Evolutionary conservation across 2,329 filamentous ascomycete genomes (phyloP), one percentile per base, ranked within the genome.

Genomic region (Corinectria fuckeliana): DNA sequence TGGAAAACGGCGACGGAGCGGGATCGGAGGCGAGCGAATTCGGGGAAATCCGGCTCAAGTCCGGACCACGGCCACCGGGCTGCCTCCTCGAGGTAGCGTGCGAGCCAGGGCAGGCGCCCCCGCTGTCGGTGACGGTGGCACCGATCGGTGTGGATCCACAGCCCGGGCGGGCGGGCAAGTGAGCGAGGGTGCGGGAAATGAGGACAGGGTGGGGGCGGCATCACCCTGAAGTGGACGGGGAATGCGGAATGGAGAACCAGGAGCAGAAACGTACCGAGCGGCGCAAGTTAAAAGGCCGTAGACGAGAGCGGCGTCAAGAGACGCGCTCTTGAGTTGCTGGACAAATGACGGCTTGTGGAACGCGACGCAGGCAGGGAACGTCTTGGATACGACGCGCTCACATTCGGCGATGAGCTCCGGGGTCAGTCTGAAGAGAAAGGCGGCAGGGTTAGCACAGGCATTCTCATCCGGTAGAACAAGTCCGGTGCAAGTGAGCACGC

Each of bases 321-420:
- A 78, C 20, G 77, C 80, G 66, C 78, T 84, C 76, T 86, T 87
- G 50, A 87, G 78, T 70, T 86, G 85, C 73, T 85, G 83, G 30
- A 87, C 72, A 72, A 87, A 87, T 2, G 84, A 84, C 7, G 85
- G 84, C 75, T 86, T 87, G 76, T 87, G 85, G 71, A 87, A 87
- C 69, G 84, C 85, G 39, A 87, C 83, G 70, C 84, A 87, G 62
- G 85, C 83, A 36, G 85, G 85, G 66, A 87, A 80, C 13, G 84
- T 85, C 77, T 85, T 87, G 67, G 80, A 82, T 68, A 87, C 82
- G 70, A 87, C 83, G 58, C 84, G 80, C 74, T 87, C 85, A 72
- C 84, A 86, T 75, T 87, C 85, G 64, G 80, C 75, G 61, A 86
- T 77, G 61, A 86, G 76, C 71, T 87, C 85, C 50, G 85, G 84